phyloP scores from a whole-genome alignment of 306 rosid species.

The Casuarina cunninghamiana region DNA sequence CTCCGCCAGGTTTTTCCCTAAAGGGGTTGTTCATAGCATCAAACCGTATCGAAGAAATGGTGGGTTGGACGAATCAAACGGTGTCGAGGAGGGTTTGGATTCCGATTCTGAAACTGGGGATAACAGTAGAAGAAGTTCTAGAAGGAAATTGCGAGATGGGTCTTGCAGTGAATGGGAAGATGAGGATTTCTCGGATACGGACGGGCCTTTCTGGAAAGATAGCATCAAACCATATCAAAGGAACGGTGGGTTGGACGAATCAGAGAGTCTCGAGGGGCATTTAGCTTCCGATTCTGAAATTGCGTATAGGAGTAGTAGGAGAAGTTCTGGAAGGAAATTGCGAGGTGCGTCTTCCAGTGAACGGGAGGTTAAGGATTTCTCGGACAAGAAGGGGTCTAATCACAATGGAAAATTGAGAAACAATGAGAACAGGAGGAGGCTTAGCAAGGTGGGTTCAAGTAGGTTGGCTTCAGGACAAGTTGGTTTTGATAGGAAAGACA shows the following conservation, averaged over 20 bases:
- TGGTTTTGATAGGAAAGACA: conserved; percentile 43
- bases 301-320: conserved; percentile 10
- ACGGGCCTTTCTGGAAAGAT: conserved; percentile 24
- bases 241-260: conserved; percentile 39
- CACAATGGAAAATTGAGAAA: conserved; percentile 38
- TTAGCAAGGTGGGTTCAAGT: conserved; percentile 32
- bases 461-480: conserved; percentile 33
- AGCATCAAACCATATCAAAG: conserved; percentile 61
- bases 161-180: conserved; percentile 23
- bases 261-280: conserved; percentile 11
- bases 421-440: conserved; percentile 36
- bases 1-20: conserved; percentile 86
- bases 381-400: conserved; percentile 27
- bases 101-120: conserved; percentile 22
- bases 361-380: conserved; percentile 22
- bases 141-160: conserved; percentile 20
- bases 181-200: conserved; percentile 21
- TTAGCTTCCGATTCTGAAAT: conserved; percentile 25
- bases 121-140: conserved; percentile 21
- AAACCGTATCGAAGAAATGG: conserved; percentile 61
- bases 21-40: conserved; percentile 89
- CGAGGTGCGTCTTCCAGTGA: conserved; percentile 21
- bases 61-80: conserved; percentile 35
- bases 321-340: conserved; percentile 25
- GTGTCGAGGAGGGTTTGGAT: conserved; percentile 15